phyloP scores from a whole-genome alignment of 2,329 filamentous ascomycete genomes.

The Lanzia echinophila region DNA sequence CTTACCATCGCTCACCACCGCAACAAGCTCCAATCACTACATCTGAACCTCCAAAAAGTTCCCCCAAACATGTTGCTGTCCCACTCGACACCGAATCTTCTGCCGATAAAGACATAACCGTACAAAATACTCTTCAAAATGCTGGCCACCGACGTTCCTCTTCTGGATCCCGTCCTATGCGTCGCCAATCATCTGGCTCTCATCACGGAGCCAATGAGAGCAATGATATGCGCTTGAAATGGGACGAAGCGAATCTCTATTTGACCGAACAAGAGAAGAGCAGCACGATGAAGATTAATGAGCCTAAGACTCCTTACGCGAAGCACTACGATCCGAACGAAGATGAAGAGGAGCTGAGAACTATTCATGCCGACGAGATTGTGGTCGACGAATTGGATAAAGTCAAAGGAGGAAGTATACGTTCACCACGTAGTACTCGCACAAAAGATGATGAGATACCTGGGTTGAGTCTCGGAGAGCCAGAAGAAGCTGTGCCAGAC shows the following conservation, averaged over 20 bases:
- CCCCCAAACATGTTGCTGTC: constrained; percentile 25
- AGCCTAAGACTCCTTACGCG: constrained; percentile 96
- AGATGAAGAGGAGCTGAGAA: constrained; percentile 63
- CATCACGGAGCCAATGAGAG: constrained; percentile 46
- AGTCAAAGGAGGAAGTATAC: neutral
- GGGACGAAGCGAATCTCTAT: constrained; percentile 98
- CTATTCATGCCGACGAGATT: constrained; percentile 63
- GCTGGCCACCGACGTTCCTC: constrained; percentile 82
- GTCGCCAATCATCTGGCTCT: constrained; percentile 35
- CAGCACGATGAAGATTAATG: constrained; percentile 97
- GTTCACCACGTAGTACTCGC: neutral
- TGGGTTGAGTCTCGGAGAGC: constrained; percentile 84
- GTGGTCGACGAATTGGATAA: constrained; percentile 61
- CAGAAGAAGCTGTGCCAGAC: constrained; percentile 65
- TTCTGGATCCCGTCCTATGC: constrained; percentile 58
- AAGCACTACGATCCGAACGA: constrained; percentile 85
- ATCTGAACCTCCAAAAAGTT: constrained; percentile 36
- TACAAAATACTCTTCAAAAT: constrained; percentile 92
- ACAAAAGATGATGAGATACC: constrained; percentile 73
- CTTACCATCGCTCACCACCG: constrained; percentile 55
- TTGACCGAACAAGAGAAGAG: constrained; percentile 93
- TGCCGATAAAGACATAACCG: constrained; percentile 54
- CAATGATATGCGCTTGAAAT: constrained; percentile 73
- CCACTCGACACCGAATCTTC: constrained; percentile 11
- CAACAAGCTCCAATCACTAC: constrained; percentile 35